Conservation (phyloP, 2,329 filamentous ascomycete species). For the Trichoderma sp. region DNA sequence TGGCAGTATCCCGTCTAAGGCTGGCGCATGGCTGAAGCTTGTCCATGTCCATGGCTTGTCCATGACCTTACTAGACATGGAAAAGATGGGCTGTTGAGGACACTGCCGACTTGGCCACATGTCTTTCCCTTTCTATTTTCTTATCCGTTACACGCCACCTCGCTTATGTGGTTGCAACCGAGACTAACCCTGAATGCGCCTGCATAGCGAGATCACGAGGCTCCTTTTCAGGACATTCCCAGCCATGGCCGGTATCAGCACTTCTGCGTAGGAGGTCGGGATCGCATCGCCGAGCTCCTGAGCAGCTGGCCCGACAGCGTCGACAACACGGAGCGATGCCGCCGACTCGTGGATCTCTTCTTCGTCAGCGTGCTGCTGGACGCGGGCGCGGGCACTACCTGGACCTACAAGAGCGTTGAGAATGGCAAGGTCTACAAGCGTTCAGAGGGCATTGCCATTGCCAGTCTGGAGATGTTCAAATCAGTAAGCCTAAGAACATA, state of each 20-base stretch:
- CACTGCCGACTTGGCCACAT: not conserved
- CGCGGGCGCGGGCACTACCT: constrained; percentile 84
- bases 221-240: constrained; percentile 67
- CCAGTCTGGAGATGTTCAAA: constrained; percentile 89
- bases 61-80: not conserved
- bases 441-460: constrained; percentile 83
- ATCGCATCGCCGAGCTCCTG: constrained; percentile 71
- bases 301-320: constrained; percentile 68
- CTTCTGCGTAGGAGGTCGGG: constrained; percentile 77
- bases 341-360: constrained; percentile 76
- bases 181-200: constrained; percentile 6
- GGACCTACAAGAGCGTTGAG: constrained; percentile 91
- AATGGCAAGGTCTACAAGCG: constrained; percentile 80
- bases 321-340: constrained; percentile 72
- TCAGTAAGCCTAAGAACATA: constrained; percentile 46
- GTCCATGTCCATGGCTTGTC: not conserved
- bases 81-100: not conserved
- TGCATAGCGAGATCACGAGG: constrained; percentile 56
- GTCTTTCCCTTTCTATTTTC: too few relatives aligned
- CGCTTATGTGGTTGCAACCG: not conserved
- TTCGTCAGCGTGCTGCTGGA: constrained; percentile 79
- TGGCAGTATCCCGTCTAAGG: not conserved
- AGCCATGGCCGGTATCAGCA: constrained; percentile 86
- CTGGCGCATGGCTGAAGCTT: not conserved
- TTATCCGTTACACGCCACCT: too few relatives aligned